phyloP scores from a whole-genome alignment of 1,284 basidiomycete genomes.

The Boletus mariae region DNA sequence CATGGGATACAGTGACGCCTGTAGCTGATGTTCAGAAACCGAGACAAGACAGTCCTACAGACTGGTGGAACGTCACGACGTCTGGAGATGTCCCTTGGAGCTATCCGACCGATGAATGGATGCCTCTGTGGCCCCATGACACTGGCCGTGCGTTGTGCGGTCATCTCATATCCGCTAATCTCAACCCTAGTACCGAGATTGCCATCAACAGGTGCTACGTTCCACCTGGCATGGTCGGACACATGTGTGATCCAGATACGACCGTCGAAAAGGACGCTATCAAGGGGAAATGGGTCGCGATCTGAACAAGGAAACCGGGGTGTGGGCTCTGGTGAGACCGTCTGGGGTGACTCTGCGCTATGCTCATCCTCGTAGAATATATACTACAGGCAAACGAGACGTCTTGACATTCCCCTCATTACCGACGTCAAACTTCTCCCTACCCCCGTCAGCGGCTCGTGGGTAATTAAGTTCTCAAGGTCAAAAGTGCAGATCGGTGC shows the following conservation, averaged over 20 bases:
- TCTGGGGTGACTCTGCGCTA: conserved; percentile 7
- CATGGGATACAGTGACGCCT: conserved; percentile 69
- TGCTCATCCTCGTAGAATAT: conserved; percentile 48
- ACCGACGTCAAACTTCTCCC: conserved; percentile 61
- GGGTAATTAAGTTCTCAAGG: conserved; percentile 85
- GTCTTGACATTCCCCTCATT: conserved; percentile 70
- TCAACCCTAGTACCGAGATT: conserved; percentile 67
- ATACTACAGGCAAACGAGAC: conserved; percentile 81
- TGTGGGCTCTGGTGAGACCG: conserved; percentile 52
- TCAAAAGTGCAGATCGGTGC: conserved; percentile 71
- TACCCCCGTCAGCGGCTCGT: conserved; percentile 40
- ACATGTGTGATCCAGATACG: conserved; percentile 65
- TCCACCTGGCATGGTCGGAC: conserved; percentile 50
- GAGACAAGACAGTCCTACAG: conserved; percentile 34
- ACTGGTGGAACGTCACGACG: conserved; percentile 69
- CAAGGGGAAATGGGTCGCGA: conserved; percentile 89
- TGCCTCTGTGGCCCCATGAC: conserved; percentile 75
- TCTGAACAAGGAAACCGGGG: conserved; percentile 64
- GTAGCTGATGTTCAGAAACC: conserved; percentile 9
- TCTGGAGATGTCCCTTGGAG: conserved; percentile 43
- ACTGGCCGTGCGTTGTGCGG: conserved; percentile 64
- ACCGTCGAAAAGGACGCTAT: conserved; percentile 72
- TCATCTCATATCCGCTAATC: conserved; percentile 3
- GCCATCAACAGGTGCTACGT: conserved; percentile 69
- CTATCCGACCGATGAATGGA: conserved; percentile 79